Evolutionary conservation across 179 eudicot species (phyloP), one percentile per base, ranked within the genome.

Genomic region (Drosera spatulata): DNA sequence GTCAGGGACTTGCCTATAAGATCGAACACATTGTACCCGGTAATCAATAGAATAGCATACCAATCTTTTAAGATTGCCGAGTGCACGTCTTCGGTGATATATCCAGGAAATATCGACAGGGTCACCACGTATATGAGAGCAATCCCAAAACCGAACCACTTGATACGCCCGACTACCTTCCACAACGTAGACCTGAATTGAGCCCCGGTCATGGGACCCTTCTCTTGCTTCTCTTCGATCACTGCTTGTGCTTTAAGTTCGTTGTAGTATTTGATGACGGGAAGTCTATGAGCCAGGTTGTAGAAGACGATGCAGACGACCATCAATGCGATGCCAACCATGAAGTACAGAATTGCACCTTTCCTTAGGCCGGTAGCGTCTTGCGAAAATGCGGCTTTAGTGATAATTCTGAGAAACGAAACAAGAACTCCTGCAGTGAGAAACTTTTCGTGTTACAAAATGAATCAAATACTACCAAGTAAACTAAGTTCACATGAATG

Each of bases 21-120:
- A 66, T 90, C 97, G 73, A 84, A 90, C 54, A 90, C 79, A 50
- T 87, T 90, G 73, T 77, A 90, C 61, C 74, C 58, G 6, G 95
- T 66, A 49, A 90, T 82, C 50, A 90, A 75, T 57, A 90, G 66
- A 55, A 90, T 73, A 0, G 87, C 67, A 13, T 87, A 90, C 97
- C 97, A 90, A 71, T 90, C 97, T 52, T 79, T 81, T 12, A 90
- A 83, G 45, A 71, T 40, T 10, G 33, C 60, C 42, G 97, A 90
- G 68, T 76, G 85, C 11, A 90, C 95, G 50, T 90, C 97, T 66
- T 90, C 97, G 0, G 97, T 87, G 38, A 90, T 77, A 64, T 79
- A 90, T 13, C 97, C 97, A 0, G 97, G 97, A 55, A 86, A 90
- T 56, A 90, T 87, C 11, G 86, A 66, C 65, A 85, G 69, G 0